A percentile compares a stretch with the other conserved stretches of the same genome.
These are phyloP conservation scores for Scortechinia acanthostroma DNA, from an alignment of 2,329 filamentous ascomycete species.

Conservation along the genomic window DNA sequence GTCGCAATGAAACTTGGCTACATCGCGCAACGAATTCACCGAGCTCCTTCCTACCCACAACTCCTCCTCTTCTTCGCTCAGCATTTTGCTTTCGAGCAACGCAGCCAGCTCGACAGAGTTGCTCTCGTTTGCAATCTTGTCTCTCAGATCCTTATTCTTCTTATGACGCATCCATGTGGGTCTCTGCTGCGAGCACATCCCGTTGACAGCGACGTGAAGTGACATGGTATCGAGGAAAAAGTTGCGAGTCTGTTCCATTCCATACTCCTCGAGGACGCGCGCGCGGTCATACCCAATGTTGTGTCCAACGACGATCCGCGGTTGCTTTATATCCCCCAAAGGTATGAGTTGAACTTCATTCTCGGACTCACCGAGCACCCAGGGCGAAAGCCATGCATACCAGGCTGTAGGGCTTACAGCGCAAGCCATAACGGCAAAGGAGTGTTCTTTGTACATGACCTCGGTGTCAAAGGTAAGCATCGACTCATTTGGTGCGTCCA, in stretches of 20 bases:
- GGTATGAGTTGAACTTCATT: slow-evolving; percentile 77
- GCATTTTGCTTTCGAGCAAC: slow-evolving; percentile 59
- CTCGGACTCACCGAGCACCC: slow-evolving; percentile 77
- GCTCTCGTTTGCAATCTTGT: slow-evolving; percentile 68
- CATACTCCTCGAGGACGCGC: slow-evolving; percentile 81
- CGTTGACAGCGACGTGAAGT: slow-evolving; percentile 91
- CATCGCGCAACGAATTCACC: slow-evolving; percentile 87
- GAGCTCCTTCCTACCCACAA: slow-evolving; percentile 93
- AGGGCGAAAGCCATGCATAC: slow-evolving; percentile 97
- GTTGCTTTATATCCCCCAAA: slow-evolving; percentile 67
- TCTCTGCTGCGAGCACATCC: slow-evolving; percentile 94
- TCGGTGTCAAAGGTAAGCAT: slow-evolving; percentile 93
- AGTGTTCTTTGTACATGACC: slow-evolving; percentile 88
- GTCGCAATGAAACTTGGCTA: slow-evolving; percentile 91
- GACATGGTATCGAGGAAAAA: slow-evolving; percentile 97
- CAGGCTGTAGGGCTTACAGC: slow-evolving; percentile 82
- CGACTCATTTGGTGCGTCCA: slow-evolving; percentile 71
- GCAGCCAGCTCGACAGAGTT: slow-evolving; percentile 65
- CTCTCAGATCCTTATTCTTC: slow-evolving; percentile 78
- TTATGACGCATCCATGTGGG: slow-evolving; percentile 97
- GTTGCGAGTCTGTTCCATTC: slow-evolving; percentile 73
- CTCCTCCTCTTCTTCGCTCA: slow-evolving; percentile 82
- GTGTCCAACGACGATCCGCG: slow-evolving; percentile 81
- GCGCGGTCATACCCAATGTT: slow-evolving; percentile 94
- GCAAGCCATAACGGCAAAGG: slow-evolving; percentile 94